Evolutionary conservation across 2,329 filamentous ascomycete species (phyloP).

Genomic region (Trichoderma guizhouense): DNA sequence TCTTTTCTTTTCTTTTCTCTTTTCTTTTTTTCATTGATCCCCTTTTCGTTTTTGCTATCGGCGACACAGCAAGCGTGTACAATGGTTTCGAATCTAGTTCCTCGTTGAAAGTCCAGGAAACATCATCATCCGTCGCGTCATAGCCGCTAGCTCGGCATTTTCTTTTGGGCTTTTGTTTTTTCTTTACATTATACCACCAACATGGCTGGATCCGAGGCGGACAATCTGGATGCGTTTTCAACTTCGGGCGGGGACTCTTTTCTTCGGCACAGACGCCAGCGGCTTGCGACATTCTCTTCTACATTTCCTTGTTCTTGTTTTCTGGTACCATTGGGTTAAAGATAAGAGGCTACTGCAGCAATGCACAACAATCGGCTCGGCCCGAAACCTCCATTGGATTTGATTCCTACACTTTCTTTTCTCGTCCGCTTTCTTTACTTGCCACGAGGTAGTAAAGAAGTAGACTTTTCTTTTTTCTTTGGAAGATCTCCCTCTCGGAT

Average conservation of each 20-base stretch:
- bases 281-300: conserved; percentile 39
- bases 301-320: conserved; percentile 27
- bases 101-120: conserved; percentile 35
- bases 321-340: conserved; percentile 33
- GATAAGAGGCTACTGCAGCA: conserved; percentile 62
- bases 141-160: conserved; percentile 50
- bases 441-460: conserved; percentile 32
- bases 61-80: conserved; percentile 45
- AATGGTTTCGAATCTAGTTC: conserved; percentile 32
- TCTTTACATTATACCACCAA: conserved; percentile 42
- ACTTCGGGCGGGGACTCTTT: conserved; percentile 42
- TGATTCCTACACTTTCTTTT: conserved; percentile 35
- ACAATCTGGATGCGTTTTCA: conserved; percentile 52
- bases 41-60: conserved; percentile 34
- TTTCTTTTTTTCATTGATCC: conserved; percentile 30
- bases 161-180: conserved; percentile 34
- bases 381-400: conserved; percentile 44
- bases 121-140: conserved; percentile 33
- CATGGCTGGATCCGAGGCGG: conserved; percentile 54
- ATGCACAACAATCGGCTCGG: conserved; percentile 54
- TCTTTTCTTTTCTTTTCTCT: conserved; percentile 22
- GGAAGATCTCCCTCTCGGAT: conserved; percentile 24
- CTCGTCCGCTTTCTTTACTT: conserved; percentile 30
- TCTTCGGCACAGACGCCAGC: conserved; percentile 38
- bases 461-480: conserved; percentile 20